Evolutionary conservation across 2,329 filamentous ascomycete genomes (phyloP), one percentile per base, ranked within the genome.

Genomic region (Bipolaris oryzae): DNA sequence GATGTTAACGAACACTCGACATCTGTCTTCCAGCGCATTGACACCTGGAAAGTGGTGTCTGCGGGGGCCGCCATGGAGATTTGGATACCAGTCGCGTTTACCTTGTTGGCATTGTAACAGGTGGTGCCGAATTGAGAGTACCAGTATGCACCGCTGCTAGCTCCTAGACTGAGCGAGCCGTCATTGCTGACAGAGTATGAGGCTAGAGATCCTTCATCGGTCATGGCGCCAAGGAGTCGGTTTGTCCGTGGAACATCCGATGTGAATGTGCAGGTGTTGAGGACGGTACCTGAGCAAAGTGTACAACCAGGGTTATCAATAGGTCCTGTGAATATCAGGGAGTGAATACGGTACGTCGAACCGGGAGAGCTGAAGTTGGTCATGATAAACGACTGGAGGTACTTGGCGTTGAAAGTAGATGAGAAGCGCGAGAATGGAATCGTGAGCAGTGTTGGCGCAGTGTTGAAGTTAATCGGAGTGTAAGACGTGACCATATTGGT

Each of bases 261-360:
- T 10, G 46, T 38, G 16, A 53, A 57, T 15, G 54, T 57, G 38
- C 54, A 57, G 0, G 54, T 53, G n/a, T 57, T 57, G 5, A 57
- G 18, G 0, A 57, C 53, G 7, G 54, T 57, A 15, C 54, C 54
- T 15, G 54, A 57, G 38, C 54, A 57, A 11, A 57, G 44, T 31
- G 44, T 37, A 13, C 54, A 57, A 35, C 54, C 54, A 5, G 54
- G 54, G 33, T 44, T 53, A 11, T 57, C n/a, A 38, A 33, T 39
- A n/a, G 54, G 50, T 15, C 54, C 44, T 5, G 50, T 53, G 23
- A 57, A 57, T 18, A 43, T 21, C 15, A 57, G 16, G 5, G 54
- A 57, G 23, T 48, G 37, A 3, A 57, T 25, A 6, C 50, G 50
- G 13, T 57, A 53, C 5, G 23, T 57, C 23, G 38, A 35, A 1